Evolutionary conservation across 129 eudicot genomes (phyloP).

Genomic region (Flaveria robusta): DNA sequence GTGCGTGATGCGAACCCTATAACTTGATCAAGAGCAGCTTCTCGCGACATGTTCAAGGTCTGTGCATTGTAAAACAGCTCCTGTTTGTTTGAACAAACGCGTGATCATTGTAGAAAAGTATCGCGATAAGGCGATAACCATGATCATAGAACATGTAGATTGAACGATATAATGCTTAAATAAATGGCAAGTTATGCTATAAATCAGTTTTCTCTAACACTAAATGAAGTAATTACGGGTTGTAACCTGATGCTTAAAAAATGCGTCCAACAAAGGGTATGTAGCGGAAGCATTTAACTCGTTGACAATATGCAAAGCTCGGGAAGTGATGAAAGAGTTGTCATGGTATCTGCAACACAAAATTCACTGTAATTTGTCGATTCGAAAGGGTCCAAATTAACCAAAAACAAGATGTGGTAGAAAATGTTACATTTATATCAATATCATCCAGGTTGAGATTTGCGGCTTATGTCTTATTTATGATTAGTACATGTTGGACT

Average conservation of each 20-base stretch:
- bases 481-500: too few species aligned
- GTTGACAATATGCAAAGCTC: conserved; percentile 77
- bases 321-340: conserved; percentile 73
- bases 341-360: conserved; percentile 79
- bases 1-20: conserved; percentile 44
- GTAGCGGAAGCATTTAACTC: conserved; percentile 67
- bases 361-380: background rate
- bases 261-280: conserved; percentile 59
- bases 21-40: conserved; percentile 42
- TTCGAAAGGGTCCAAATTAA: background rate
- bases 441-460: too few species aligned
- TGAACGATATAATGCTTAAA: background rate
- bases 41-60: conserved; percentile 61
- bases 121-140: background rate
- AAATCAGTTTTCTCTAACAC: background rate
- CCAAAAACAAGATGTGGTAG: background rate
- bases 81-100: conserved; percentile 39
- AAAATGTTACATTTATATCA: too few species aligned
- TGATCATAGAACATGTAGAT: background rate
- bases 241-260: conserved; percentile 75
- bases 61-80: conserved; percentile 55
- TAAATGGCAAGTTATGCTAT: background rate
- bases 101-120: background rate
- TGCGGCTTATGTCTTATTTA: too few species aligned
- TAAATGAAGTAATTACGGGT: background rate